These are phyloP conservation scores for Coniella vitis DNA, from an alignment of 2,329 filamentous ascomycete genomes.

Conservation along the genomic window DNA sequence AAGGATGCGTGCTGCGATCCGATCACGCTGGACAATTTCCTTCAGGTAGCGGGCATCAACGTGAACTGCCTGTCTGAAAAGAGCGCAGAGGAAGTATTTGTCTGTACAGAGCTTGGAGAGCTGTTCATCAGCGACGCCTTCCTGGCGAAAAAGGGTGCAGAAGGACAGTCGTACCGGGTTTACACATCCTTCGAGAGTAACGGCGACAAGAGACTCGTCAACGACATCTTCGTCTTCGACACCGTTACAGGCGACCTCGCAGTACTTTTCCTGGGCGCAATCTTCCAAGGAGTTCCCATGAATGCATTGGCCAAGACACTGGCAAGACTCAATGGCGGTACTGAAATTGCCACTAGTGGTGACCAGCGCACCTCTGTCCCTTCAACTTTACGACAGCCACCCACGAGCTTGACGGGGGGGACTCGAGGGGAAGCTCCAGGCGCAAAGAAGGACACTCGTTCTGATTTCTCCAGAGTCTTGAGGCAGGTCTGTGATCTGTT, in stretches of 20 bases:
- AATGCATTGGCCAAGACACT: constrained; percentile 16
- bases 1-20: constrained; percentile 10
- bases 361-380: neutral
- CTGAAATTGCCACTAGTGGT: neutral
- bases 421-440: no score
- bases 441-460: no score
- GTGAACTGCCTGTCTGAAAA: constrained; percentile 26
- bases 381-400: neutral
- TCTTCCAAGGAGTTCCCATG: constrained; percentile 17
- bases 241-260: constrained; percentile 9
- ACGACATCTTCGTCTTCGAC: constrained; percentile 21
- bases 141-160: neutral
- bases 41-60: constrained; percentile 30
- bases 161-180: neutral
- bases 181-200: neutral
- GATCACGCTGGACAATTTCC: constrained; percentile 24
- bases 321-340: constrained; percentile 5
- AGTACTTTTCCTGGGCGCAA: constrained; percentile 17
- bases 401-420: no score
- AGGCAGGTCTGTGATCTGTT: constrained; percentile 6
- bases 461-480: neutral
- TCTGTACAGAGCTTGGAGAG: constrained; percentile 20
- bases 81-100: constrained; percentile 18
- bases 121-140: constrained; percentile 12
- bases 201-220: constrained; percentile 7